Conservation (phyloP, 2,329 filamentous ascomycete species). For the Bipolaris cookei region DNA sequence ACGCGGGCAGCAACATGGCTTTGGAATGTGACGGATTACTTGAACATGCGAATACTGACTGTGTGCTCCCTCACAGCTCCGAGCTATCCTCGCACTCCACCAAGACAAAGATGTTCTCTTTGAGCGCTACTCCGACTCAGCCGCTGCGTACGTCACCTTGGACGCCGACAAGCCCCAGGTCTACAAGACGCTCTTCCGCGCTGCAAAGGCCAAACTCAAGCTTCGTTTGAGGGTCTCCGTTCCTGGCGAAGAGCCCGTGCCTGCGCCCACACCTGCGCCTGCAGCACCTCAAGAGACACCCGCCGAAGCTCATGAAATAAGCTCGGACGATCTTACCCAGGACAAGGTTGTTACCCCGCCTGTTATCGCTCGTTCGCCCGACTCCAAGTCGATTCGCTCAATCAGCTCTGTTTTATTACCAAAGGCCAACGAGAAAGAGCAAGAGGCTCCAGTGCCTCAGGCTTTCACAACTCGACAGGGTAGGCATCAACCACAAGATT, state of each 20-base stretch:
- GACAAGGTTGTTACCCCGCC: constrained; percentile 32
- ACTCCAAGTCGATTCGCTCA: constrained; percentile 21
- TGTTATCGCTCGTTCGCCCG: constrained; percentile 40
- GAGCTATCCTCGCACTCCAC: constrained; percentile 69
- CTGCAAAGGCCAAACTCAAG: constrained; percentile 98
- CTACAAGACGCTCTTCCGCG: constrained; percentile 96
- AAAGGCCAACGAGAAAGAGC: constrained; percentile 29
- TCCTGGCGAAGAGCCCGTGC: constrained; percentile 57
- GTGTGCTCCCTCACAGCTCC: constrained; percentile 55
- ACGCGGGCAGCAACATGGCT: neutral
- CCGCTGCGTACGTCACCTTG: constrained; percentile 78
- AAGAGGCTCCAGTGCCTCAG: constrained; percentile 52
- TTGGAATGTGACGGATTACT: neutral
- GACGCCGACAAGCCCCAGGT: constrained; percentile 78
- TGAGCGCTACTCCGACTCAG: constrained; percentile 95
- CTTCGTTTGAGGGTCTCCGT: constrained; percentile 80
- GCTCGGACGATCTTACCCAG: constrained; percentile 34
- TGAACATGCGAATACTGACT: constrained; percentile 22
- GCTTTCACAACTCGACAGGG: constrained; percentile 48
- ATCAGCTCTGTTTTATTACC: constrained; percentile 35
- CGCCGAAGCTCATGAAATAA: constrained; percentile 32
- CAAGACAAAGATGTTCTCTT: constrained; percentile 69
- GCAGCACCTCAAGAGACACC: constrained; percentile 19
- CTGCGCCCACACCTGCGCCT: constrained; percentile 21
- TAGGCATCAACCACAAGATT: constrained; percentile 26